phyloP scores from a whole-genome alignment of 148 eudicot species.

The Arbutus unedo region DNA sequence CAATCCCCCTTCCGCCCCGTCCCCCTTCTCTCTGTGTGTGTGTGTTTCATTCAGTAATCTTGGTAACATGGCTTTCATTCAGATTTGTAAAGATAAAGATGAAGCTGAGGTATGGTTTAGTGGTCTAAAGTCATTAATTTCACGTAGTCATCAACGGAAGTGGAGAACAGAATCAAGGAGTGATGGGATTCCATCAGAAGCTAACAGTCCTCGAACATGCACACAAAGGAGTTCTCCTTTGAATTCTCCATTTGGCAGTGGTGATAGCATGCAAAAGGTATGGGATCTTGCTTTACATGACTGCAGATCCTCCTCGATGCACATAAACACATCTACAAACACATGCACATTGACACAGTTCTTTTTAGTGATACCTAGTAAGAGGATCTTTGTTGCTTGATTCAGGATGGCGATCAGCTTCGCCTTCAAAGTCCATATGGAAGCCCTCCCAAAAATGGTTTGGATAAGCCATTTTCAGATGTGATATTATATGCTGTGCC shows the following conservation, averaged over 20 bases:
- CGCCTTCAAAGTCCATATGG: conserved; percentile 81
- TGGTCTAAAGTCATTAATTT: conserved; percentile 88
- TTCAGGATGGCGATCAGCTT: conserved; percentile 75
- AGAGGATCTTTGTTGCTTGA: conserved; percentile 8
- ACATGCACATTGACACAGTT: not conserved
- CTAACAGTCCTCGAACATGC: conserved; percentile 90
- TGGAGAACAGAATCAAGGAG: conserved; percentile 97
- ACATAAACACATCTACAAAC: not conserved
- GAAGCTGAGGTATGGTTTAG: conserved; percentile 99
- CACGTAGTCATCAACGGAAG: conserved; percentile 77
- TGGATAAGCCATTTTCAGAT: conserved; percentile 80
- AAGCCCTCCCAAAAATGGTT: conserved; percentile 81
- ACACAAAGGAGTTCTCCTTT: conserved; percentile 89
- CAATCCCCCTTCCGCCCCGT: not conserved
- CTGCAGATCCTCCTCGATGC: not conserved
- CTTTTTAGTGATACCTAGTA: conserved; percentile 1
- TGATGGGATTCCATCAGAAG: conserved; percentile 87
- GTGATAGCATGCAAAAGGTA: conserved; percentile 83
- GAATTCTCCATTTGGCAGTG: conserved; percentile 77
- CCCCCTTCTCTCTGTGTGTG: not conserved
- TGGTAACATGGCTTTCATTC: conserved; percentile 14
- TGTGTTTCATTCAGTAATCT: not conserved
- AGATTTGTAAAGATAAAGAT: conserved; percentile 98
- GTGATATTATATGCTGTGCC: conserved; percentile 63
- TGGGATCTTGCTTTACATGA: not conserved